Conservation (phyloP, 345 rosid genomes). For the Salix caprea region DNA sequence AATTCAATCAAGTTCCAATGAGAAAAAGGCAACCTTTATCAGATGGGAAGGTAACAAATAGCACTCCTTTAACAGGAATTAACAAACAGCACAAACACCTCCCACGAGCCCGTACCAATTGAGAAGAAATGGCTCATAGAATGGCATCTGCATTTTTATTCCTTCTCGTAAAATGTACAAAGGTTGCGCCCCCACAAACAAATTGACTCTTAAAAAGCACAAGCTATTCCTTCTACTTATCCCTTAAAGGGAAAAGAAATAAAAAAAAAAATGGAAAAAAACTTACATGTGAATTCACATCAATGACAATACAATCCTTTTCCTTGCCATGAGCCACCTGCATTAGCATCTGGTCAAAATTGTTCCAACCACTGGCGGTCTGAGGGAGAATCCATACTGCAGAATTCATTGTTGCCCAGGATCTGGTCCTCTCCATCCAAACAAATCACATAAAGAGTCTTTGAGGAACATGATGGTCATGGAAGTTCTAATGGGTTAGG, state of each 20-base stretch:
- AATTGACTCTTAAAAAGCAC: conserved; percentile 25
- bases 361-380: conserved; percentile 29
- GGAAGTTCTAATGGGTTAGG: conserved; percentile 1
- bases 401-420: conserved; percentile 26
- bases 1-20: too few relatives aligned
- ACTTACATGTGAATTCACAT: conserved; percentile 29
- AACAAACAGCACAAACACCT: neutral
- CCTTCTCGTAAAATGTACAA: neutral
- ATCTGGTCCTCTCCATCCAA: conserved; percentile 31
- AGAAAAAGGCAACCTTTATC: neutral
- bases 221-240: neutral
- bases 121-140: neutral
- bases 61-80: neutral
- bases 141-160: conserved; percentile 5
- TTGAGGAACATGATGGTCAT: neutral
- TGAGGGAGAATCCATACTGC: conserved; percentile 15
- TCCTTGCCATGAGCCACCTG: conserved; percentile 19
- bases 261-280: neutral
- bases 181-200: conserved; percentile 18
- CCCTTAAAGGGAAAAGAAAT: neutral
- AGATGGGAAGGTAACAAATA: neutral
- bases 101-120: neutral
- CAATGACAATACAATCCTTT: conserved; percentile 18
- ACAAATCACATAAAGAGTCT: conserved; percentile 18
- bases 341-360: conserved; percentile 35